Evolutionary conservation across 345 rosid species (phyloP).

Genomic region (Boechera stricta): DNA sequence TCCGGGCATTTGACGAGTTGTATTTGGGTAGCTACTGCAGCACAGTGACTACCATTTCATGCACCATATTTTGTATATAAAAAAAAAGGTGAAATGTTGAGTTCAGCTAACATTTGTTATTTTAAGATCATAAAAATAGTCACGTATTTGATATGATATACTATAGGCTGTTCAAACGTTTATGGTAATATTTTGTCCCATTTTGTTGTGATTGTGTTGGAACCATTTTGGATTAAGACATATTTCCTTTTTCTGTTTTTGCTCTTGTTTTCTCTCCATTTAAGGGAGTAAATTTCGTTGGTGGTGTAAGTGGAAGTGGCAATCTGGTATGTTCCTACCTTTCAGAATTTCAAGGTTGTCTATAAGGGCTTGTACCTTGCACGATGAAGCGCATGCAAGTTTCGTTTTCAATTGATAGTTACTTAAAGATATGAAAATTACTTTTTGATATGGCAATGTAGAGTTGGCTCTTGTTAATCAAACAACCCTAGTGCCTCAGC

Average conservation of each 20-base stretch:
- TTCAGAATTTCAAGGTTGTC: not conserved
- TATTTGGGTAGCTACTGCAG: constrained; percentile 17
- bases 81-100: constrained; percentile 24
- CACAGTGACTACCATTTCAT: not conserved
- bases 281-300: constrained; percentile 6
- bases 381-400: not conserved
- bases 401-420: not conserved
- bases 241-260: not conserved
- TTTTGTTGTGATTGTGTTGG: constrained; percentile 18
- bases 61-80: constrained; percentile 33
- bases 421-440: constrained; percentile 13
- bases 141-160: constrained; percentile 19
- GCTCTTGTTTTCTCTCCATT: constrained; percentile 1
- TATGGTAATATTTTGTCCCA: not conserved
- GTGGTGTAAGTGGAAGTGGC: constrained; percentile 1
- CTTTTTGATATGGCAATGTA: constrained; percentile 15
- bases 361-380: constrained; percentile 9
- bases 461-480: constrained; percentile 19
- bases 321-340: constrained; percentile 17
- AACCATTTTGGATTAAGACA: constrained; percentile 2
- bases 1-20: not conserved
- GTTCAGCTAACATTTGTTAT: constrained; percentile 22
- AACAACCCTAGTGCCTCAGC: constrained; percentile 2
- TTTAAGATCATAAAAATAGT: constrained; percentile 10
- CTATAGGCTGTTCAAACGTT: constrained; percentile 13